Base-by-base conservation (phyloP, 129 eudicot genomes). In the Chrysanthemum lavandulifolium region DNA sequence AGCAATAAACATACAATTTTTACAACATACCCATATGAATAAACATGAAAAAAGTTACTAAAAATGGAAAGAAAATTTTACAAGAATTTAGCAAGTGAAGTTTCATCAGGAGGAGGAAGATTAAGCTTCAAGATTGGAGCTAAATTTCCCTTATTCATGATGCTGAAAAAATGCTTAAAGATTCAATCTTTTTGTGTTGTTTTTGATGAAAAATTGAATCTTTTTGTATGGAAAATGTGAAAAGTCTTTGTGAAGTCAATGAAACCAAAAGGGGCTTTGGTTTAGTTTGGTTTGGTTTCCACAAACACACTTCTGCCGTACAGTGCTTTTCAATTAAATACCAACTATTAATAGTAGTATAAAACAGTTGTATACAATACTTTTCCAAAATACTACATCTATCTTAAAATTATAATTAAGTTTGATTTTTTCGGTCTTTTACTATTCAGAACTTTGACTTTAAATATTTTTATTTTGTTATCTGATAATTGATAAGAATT, bases 41-140 rank as follows among this genome's bases (percentile, higher is more conserved):
- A 45, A 36, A 36, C 43, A 68, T 43, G 19, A 1, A 68, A 21
- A 18, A 15, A 69, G 58, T 4, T 36, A 36, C 43, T 36, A 36
- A 50, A 33, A 4, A 73, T 73, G 61, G 31, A 50, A 36, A 69
- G 75, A 52, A 57, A 21, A 40, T 5, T 31, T 7, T 88, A 94
- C 98, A 94, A 82, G 86, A 94, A 94, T 58, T 84, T 87, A 51
- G 92, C 78, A 45, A 94, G 81, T 68, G 95, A 82, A 21, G 65
- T 82, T 71, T 94, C 96, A 82, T 94, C 97, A 10, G 97, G 79
- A 59, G 87, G 84, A 72, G 97, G 97, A 29, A 94, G 82, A 64
- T 80, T 73, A 68, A 94, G 89, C 86, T 87, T 94, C 74, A 94
- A 90, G 16, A 80, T 76, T 43, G 90, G 87, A 67, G 87, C 95